These are phyloP conservation scores for Ziziphus jujuba DNA, from an alignment of 306 rosid species.

Conservation along the genomic window DNA sequence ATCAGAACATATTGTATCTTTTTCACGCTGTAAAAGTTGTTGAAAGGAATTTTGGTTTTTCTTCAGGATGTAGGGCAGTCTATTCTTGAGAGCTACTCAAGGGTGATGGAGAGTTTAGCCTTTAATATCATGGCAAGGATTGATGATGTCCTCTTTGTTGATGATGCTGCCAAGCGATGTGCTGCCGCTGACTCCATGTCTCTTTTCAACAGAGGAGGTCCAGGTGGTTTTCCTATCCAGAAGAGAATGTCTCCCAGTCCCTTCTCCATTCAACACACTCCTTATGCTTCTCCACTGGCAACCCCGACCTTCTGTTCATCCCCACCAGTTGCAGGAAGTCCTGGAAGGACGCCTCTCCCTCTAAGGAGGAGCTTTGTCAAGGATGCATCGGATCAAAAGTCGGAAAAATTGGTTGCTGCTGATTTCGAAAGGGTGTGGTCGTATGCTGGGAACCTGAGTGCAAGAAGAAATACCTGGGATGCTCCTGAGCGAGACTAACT, in stretches of 20 bases:
- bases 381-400: constrained; percentile 37
- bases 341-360: constrained; percentile 45
- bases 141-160: constrained; percentile 82
- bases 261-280: constrained; percentile 81
- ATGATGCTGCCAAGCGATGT: constrained; percentile 72
- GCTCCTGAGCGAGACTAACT: constrained; percentile 77
- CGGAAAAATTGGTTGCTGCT: constrained; percentile 41
- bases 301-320: constrained; percentile 84
- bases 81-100: constrained; percentile 94
- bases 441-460: constrained; percentile 67
- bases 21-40: background rate
- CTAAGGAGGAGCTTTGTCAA: constrained; percentile 35
- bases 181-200: constrained; percentile 67
- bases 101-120: constrained; percentile 96
- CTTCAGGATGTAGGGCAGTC: constrained; percentile 95
- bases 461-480: constrained; percentile 63
- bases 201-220: constrained; percentile 64
- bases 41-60: constrained; percentile 15
- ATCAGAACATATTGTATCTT: background rate
- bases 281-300: constrained; percentile 79
- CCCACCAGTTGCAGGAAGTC: constrained; percentile 67
- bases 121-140: constrained; percentile 94
- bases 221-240: constrained; percentile 80
- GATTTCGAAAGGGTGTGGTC: constrained; percentile 83
- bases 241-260: constrained; percentile 91